These are phyloP conservation scores for Eucalyptus regnans DNA, from an alignment of 345 rosid species.

Conservation along the genomic window DNA sequence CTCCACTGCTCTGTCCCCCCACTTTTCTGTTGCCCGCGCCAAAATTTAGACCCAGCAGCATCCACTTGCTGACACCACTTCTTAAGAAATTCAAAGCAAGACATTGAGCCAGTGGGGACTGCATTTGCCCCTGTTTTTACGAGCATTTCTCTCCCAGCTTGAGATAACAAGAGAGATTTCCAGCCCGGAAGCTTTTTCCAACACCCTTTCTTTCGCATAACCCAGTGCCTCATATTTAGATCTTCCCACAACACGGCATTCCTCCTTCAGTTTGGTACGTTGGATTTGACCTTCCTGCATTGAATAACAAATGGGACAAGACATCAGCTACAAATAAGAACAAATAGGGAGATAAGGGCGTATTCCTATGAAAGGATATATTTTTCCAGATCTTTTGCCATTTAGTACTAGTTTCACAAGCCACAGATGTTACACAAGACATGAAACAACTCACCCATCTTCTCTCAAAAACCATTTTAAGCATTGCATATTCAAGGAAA, in stretches of 20 bases:
- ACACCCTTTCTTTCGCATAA: not conserved
- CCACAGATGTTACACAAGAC: not conserved
- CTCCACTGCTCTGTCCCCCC: not conserved
- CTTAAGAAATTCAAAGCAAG: not conserved
- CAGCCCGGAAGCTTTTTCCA: not conserved
- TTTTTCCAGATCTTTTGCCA: not conserved
- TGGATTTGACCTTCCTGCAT: not conserved
- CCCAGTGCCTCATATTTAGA: not conserved
- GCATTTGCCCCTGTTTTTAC: not conserved
- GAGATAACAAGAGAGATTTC: not conserved
- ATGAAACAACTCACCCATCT: not conserved
- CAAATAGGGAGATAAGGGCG: not conserved
- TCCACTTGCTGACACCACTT: not conserved
- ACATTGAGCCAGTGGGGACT: not conserved
- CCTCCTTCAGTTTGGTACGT: not conserved
- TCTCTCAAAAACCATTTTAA: not conserved
- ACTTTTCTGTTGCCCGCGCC: not conserved
- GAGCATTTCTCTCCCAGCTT: not conserved
- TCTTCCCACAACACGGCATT: not conserved
- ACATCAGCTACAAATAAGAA: not conserved
- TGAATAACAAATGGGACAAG: not conserved
- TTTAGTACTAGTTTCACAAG: not conserved
- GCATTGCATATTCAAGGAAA: not conserved
- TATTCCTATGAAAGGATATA: not conserved
- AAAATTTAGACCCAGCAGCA: not conserved